phyloP scores from a whole-genome alignment of 495 filamentous ascomycete species.

The Sordaria brevicollis region DNA sequence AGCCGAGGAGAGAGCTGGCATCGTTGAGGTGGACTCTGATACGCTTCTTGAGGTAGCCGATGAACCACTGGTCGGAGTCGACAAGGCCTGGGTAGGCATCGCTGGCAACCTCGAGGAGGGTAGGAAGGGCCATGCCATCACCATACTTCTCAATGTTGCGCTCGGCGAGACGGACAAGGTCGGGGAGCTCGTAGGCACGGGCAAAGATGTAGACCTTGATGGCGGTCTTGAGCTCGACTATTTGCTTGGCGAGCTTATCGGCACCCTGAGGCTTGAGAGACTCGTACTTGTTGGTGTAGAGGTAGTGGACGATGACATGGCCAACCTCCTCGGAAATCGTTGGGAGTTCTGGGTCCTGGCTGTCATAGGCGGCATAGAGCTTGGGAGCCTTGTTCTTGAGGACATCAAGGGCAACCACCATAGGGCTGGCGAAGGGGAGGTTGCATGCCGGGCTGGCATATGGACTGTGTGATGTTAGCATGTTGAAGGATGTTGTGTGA shows the following conservation, averaged over 20 bases:
- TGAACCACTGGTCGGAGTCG: slow-evolving; percentile 22
- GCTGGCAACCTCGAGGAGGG: slow-evolving; percentile 20
- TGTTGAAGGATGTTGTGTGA: background rate
- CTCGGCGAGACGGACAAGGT: slow-evolving; percentile 22
- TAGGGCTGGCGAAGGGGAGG: slow-evolving; percentile 22
- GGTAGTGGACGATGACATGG: slow-evolving; percentile 25
- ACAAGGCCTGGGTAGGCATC: slow-evolving; percentile 20
- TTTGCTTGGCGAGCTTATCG: slow-evolving; percentile 14
- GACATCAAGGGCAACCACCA: slow-evolving; percentile 18
- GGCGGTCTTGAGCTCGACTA: slow-evolving; percentile 22
- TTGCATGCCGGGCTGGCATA: slow-evolving; percentile 21
- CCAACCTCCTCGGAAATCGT: slow-evolving; percentile 20
- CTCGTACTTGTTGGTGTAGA: slow-evolving; percentile 24
- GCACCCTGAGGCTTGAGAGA: slow-evolving; percentile 18
- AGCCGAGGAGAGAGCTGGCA: slow-evolving; percentile 15
- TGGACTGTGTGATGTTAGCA: slow-evolving; percentile 13
- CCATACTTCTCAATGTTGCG: slow-evolving; percentile 19
- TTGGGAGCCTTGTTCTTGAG: slow-evolving; percentile 20
- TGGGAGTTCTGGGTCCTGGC: slow-evolving; percentile 17
- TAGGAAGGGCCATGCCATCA: slow-evolving; percentile 16
- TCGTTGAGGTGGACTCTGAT: slow-evolving; percentile 23
- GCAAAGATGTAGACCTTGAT: slow-evolving; percentile 21
- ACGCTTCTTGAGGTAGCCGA: slow-evolving; percentile 20
- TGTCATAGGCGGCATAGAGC: slow-evolving; percentile 22
- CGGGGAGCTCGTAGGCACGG: slow-evolving; percentile 20